These are phyloP conservation scores for Trapa bicornis DNA, from an alignment of 345 rosid genomes.

Conservation along the genomic window DNA sequence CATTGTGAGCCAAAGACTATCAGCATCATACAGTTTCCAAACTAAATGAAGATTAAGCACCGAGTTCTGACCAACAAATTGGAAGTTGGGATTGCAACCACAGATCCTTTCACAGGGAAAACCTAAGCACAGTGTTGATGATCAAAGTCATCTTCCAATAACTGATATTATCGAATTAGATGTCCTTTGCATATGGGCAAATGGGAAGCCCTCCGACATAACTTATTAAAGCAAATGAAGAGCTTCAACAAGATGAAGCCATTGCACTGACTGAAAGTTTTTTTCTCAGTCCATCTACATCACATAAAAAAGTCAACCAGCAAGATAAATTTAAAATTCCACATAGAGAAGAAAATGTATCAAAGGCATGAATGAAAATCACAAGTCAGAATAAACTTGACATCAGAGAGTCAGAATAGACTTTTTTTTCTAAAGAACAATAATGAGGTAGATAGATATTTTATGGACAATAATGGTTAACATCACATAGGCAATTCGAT, in stretches of 20 bases:
- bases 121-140: not conserved
- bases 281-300: slow-evolving; percentile 30
- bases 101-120: not conserved
- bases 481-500: not conserved
- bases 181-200: slow-evolving; percentile 9
- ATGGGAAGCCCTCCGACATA: slow-evolving; percentile 17
- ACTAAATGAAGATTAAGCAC: not conserved
- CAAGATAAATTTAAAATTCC: slow-evolving; percentile 8
- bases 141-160: not conserved
- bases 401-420: not conserved
- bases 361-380: not conserved
- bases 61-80: not conserved
- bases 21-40: not conserved
- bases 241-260: slow-evolving; percentile 38
- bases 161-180: not conserved
- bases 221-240: slow-evolving; percentile 19
- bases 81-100: not conserved
- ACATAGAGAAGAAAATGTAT: not conserved
- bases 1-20: not conserved
- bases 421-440: not conserved
- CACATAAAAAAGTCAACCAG: slow-evolving; percentile 36
- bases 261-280: slow-evolving; percentile 32
- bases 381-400: not conserved
- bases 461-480: not conserved
- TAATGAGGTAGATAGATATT: not conserved